Evolutionary conservation across 306 rosid genomes (phyloP).

Genomic region (Cucurbita ficifolia): DNA sequence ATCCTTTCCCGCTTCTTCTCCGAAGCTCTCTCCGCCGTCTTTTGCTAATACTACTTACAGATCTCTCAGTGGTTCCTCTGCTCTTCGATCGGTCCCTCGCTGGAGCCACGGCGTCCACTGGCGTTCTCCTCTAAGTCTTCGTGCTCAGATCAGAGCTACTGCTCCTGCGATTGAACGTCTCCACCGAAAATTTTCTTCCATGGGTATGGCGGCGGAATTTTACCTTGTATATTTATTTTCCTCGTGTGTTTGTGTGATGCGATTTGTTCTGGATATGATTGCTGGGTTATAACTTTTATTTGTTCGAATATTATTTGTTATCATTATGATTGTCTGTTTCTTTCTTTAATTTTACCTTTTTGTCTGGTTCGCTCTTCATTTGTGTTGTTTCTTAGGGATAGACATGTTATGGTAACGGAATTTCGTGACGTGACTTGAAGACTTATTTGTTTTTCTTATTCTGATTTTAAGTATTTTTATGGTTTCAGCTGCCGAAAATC

Average conservation of each 20-base stretch:
- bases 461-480: conserved; percentile 3
- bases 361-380: not conserved
- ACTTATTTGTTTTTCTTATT: not conserved
- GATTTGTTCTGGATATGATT: not conserved
- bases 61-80: conserved; percentile 16
- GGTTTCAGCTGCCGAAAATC: conserved; percentile 61
- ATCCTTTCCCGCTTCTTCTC: conserved; percentile 15
- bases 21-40: conserved; percentile 9
- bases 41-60: conserved; percentile 7
- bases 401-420: not conserved
- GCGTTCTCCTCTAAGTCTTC: conserved; percentile 47
- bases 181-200: conserved; percentile 64
- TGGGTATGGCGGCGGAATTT: conserved; percentile 33
- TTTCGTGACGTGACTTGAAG: not conserved
- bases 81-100: conserved; percentile 13
- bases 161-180: conserved; percentile 62
- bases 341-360: not conserved
- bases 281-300: not conserved
- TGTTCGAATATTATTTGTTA: not conserved
- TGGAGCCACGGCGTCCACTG: conserved; percentile 74
- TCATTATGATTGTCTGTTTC: not conserved
- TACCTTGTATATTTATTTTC: not conserved
- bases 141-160: conserved; percentile 71
- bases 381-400: not conserved
- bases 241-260: not conserved